Conservation (phyloP, 192 early-diverging fungal genomes). For the Linnemannia schmuckeri region DNA sequence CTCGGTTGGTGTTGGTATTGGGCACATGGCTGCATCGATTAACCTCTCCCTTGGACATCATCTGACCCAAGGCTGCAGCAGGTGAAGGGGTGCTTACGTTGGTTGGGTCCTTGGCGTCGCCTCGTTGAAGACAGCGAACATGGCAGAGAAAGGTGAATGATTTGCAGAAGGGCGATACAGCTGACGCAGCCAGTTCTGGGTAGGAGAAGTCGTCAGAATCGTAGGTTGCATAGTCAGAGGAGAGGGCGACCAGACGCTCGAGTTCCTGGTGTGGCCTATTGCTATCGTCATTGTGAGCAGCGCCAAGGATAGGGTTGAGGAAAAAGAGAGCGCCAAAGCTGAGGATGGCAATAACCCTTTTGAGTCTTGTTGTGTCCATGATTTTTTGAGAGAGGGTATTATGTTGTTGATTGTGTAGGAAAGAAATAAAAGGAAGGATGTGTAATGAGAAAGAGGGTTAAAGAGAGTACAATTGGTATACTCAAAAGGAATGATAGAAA, state of each 20-base stretch:
- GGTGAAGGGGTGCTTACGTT: background rate
- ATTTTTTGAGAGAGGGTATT: background rate
- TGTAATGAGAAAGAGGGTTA: background rate
- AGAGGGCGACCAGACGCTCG: slow-evolving; percentile 1
- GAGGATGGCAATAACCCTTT: background rate
- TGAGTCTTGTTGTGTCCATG: background rate
- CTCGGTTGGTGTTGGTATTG: slow-evolving; percentile 7
- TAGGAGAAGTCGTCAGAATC: slow-evolving; percentile 14
- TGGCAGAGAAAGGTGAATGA: slow-evolving; percentile 50
- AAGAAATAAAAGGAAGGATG: background rate
- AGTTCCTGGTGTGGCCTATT: background rate
- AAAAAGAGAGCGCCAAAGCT: background rate
- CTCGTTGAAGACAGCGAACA: slow-evolving; percentile 46
- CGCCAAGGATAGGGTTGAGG: background rate
- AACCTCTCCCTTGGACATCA: slow-evolving; percentile 12
- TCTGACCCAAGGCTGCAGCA: background rate
- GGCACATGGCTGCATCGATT: slow-evolving; percentile 36
- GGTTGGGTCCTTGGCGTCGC: slow-evolving; percentile 28
- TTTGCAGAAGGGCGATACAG: slow-evolving; percentile 50
- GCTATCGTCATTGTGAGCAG: background rate
- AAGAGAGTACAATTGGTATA: too few species aligned
- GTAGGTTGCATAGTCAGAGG: slow-evolving; percentile 6
- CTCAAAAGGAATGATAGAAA: too few species aligned
- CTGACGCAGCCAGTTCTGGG: slow-evolving; percentile 23
- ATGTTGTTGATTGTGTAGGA: background rate